Evolutionary conservation across 202 grass and related monocot species (phyloP), one percentile per base, ranked within the genome.

Genomic region (Brachypodium distachyon): DNA sequence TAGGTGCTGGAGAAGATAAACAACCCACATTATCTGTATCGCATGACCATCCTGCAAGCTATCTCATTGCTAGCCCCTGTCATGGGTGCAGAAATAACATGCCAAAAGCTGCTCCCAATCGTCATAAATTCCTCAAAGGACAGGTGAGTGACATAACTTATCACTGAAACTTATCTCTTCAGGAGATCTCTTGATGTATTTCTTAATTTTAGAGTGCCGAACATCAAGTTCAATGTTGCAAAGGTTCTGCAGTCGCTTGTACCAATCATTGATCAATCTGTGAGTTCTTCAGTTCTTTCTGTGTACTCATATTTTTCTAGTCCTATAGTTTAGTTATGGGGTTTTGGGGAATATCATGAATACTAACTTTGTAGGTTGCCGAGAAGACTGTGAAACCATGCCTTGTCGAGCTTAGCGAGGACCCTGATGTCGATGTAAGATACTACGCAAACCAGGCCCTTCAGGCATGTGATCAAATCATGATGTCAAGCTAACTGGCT

Each of bases 211-310:
- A 97, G 95, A 67, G 95, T 97, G 40, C 95, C 95, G 6, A 97
- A 94, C 85, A 97, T 97, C 71, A 97, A 97, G 46, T 97, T 97
- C 82, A 97, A 94, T 79, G 91, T 92, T 47, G 95, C 95, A 18
- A 97, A 97, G 74, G 91, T 97, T 70, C 63, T 94, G 16, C 89
- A 92, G 56, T 85, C 89, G 1, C 84, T 97, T 46, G 55, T 94
- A 73, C 85, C 95, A 40, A 85, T 94, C 67, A 84, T 94, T 40
- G 89, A 94, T 72, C 84, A 87, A 82, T 92, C 84, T 74, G 95
- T 97, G 77, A 92, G 95, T 87, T 84, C 4, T 34, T 10, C 9
- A 27, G 16, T 49, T 67, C 53, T 64, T 67, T 53, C 39, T 3
- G 6, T 19, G 31, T 7, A 5, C 12, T 31, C 12, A 7, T 21